These are phyloP conservation scores for Symbiodinium natans DNA, from an alignment of 73 alveolate species.

Conservation along the genomic window DNA sequence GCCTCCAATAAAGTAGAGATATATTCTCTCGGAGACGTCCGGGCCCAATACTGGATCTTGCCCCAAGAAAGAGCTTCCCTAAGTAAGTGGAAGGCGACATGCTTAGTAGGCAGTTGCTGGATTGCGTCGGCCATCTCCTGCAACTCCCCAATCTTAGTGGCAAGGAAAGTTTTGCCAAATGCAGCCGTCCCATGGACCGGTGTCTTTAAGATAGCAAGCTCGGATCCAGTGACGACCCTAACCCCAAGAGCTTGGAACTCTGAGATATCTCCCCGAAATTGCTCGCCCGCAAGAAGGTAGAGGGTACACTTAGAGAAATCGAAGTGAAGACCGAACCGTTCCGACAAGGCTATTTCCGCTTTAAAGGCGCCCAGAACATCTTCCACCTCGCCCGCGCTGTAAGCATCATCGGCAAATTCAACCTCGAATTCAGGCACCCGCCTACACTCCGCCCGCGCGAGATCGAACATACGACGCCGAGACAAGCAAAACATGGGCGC, in stretches of 20 bases:
- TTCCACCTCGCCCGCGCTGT: not conserved
- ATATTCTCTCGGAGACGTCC: not conserved
- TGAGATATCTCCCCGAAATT: no score
- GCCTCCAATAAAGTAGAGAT: not conserved
- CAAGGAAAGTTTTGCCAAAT: no score
- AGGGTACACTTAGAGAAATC: not conserved
- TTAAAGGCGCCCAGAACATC: not conserved
- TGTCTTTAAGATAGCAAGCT: no score
- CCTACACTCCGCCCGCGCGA: not conserved
- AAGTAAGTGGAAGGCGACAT: not conserved
- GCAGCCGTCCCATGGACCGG: no score
- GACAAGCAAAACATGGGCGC: no score
- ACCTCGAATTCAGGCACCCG: not conserved
- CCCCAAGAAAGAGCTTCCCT: not conserved
- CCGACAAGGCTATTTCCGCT: not conserved
- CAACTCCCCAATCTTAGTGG: not conserved
- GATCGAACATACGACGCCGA: not conserved
- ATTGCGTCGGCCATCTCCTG: not conserved
- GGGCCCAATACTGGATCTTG: slow-evolving; percentile 1
- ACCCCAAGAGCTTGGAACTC: no score
- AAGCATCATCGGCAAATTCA: not conserved
- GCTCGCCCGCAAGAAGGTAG: not conserved
- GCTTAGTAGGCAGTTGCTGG: not conserved
- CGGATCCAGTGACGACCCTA: no score
- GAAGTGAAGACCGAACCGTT: not conserved